Base-by-base conservation (phyloP, 164 flowering plant genomes). In the Nymphaea colorata region DNA sequence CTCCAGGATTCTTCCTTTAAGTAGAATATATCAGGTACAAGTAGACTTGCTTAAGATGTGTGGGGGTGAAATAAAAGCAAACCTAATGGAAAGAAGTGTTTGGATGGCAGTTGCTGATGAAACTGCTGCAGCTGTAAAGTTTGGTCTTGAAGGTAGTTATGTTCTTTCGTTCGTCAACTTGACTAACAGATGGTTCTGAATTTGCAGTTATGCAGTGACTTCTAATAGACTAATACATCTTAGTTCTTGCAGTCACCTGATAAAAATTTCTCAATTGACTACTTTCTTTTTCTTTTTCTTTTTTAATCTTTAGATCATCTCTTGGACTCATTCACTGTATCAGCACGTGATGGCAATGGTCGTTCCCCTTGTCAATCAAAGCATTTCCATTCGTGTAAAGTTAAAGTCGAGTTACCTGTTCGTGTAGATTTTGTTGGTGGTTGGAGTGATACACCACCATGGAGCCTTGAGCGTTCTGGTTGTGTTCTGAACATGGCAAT, bases 361-460 rank as follows among this genome's bases (percentile, higher is more conserved):
- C 3, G 14, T 51, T 7, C 57, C 57, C 14, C 8, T 15, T 51
- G 15, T 51, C 8, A 51, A 51, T 8, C 14, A 15, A 51, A 70
- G 64, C 62, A 76, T 62, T 81, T 82, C 69, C 66, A 42, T 55
- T 68, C 70, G 43, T 80, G 75, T 76, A 84, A 53, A 44, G 84
- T 84, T 65, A 90, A 75, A 66, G 91, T 92, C 62, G 95, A 95
- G 72, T 80, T 92, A 69, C 97, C 97, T 64, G 98, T 95, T 68
- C 93, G 98, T 61, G 84, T 95, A 59, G 99, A 95, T 75, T 92
- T 95, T 82, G 98, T 89, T 67, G 98, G 98, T 44, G 99, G 99
- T 62, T 95, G 99, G 99, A 92, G 99, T 71, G 99, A 95, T 76
- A 95, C 99, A 64, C 99, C 99, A 68, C 99, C 99, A 59, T 95